phyloP scores from a whole-genome alignment of 371 early-diverging fungal genomes.

The Lichtheimia ornata region DNA sequence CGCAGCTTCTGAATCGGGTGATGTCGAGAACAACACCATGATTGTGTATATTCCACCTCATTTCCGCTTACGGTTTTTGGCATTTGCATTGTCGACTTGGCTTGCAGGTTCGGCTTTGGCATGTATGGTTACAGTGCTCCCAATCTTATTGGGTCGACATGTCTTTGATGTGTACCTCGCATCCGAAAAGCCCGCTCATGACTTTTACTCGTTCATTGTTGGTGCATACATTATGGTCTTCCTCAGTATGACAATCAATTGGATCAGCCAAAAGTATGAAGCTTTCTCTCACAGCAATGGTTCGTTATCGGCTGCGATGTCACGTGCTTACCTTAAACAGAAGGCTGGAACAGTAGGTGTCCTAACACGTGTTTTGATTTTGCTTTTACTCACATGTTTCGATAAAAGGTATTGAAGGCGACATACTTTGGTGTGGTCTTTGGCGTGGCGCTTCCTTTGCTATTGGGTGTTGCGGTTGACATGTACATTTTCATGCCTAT shows the following conservation, averaged over 20 bases:
- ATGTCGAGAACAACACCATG: conserved; percentile 49
- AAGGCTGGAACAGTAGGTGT: conserved; percentile 5
- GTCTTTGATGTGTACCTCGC: conserved; percentile 42
- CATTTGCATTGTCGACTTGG: conserved; percentile 60
- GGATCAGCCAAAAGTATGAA: conserved; percentile 24
- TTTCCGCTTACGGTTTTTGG: conserved; percentile 46
- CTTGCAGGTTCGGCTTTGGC: conserved; percentile 50
- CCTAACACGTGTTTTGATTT: background rate
- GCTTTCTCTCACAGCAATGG: conserved; percentile 2
- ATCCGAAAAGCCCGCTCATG: conserved; percentile 48
- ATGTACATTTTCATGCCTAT: conserved; percentile 60
- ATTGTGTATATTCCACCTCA: conserved; percentile 72
- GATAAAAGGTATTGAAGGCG: conserved; percentile 17
- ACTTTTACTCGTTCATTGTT: conserved; percentile 57
- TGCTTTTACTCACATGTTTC: conserved; percentile 1
- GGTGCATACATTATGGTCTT: conserved; percentile 41
- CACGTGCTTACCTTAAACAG: conserved; percentile 4
- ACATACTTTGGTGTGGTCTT: conserved; percentile 42
- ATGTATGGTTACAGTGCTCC: conserved; percentile 51
- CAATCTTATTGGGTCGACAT: conserved; percentile 47
- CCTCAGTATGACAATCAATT: conserved; percentile 21
- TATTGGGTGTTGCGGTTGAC: conserved; percentile 57
- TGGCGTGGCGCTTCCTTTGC: conserved; percentile 57
- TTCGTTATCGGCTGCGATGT: background rate
- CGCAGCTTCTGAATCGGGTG: conserved; percentile 51